A percentile compares a stretch with the other conserved stretches of the same genome.
These are phyloP conservation scores for Auricularia cornea DNA, from an alignment of 768 basidiomycete species.

Conservation along the genomic window DNA sequence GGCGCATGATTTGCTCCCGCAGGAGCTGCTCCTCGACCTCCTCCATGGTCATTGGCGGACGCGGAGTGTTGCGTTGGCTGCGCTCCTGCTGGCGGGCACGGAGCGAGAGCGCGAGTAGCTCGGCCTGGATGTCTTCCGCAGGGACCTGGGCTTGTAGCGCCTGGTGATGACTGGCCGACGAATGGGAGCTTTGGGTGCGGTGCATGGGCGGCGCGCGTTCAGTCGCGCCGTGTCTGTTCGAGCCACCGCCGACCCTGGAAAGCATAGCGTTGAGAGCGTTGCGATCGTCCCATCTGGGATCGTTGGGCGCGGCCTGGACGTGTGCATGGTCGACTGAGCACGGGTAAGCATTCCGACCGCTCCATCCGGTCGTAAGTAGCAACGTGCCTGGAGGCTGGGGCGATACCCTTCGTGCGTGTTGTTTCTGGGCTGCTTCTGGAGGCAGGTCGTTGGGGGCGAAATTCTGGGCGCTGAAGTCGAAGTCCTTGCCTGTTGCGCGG, in stretches of 20 bases:
- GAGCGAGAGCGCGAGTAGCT: slow-evolving; percentile 58
- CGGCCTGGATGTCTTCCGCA: slow-evolving; percentile 74
- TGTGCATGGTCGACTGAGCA: neutral
- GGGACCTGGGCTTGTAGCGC: slow-evolving; percentile 31
- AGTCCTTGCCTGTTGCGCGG: slow-evolving; percentile 72
- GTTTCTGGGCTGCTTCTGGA: neutral
- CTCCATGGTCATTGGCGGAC: slow-evolving; percentile 29
- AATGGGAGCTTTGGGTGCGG: slow-evolving; percentile 16
- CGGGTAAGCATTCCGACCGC: neutral
- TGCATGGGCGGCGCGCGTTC: slow-evolving; percentile 28
- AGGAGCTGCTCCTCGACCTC: slow-evolving; percentile 58
- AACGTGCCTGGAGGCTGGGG: neutral
- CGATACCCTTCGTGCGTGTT: neutral
- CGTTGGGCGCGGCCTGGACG: neutral
- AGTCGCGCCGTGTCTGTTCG: slow-evolving; percentile 9
- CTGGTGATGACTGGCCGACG: slow-evolving; percentile 1
- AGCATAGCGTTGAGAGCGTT: slow-evolving; percentile 3
- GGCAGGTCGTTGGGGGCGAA: slow-evolving; percentile 10
- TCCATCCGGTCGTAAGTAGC: too few relatives aligned
- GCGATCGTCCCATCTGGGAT: neutral
- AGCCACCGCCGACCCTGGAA: slow-evolving; percentile 5
- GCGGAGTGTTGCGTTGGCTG: slow-evolving; percentile 14
- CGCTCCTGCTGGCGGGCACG: slow-evolving; percentile 17
- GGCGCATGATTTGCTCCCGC: neutral
- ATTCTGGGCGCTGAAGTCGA: slow-evolving; percentile 64